phyloP scores from a whole-genome alignment of 2,329 filamentous ascomycete species.

The Colletotrichum endophyticum region DNA sequence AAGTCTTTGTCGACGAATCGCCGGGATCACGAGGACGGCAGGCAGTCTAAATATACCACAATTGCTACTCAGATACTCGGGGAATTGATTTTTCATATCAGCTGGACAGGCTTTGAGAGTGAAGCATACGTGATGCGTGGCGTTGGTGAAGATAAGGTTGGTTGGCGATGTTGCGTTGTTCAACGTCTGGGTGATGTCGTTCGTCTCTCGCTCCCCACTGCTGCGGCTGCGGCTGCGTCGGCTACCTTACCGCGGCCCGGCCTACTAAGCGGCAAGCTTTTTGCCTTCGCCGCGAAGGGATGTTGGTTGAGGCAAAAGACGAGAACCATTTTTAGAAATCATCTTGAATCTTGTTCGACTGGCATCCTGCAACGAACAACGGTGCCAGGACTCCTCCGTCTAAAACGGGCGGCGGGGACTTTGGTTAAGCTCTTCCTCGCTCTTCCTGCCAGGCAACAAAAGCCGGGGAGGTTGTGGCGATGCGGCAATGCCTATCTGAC shows the following conservation, averaged over 20 bases:
- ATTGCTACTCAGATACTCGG: background rate
- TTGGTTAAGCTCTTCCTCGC: background rate
- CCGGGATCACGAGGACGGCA: background rate
- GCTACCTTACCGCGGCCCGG: background rate
- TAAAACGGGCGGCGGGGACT: background rate
- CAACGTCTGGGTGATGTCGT: background rate
- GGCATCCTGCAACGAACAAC: background rate
- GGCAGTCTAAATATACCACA: constrained; percentile 14
- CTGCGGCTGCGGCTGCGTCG: background rate
- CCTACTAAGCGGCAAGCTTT: background rate
- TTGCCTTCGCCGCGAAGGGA: background rate
- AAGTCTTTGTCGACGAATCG: background rate
- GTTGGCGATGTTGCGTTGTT: background rate
- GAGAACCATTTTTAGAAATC: background rate
- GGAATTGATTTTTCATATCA: background rate
- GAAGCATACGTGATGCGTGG: background rate
- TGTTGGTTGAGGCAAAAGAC: background rate
- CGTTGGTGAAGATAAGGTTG: background rate
- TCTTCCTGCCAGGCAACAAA: background rate
- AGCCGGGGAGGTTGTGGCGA: background rate
- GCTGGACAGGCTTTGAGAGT: background rate
- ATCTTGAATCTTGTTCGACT: background rate
- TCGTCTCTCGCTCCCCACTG: background rate
- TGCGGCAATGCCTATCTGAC: background rate
- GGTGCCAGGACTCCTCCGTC: background rate